These are phyloP conservation scores for Solanum megistacrolobum DNA, from an alignment of 257 asterid species.

Conservation along the genomic window DNA sequence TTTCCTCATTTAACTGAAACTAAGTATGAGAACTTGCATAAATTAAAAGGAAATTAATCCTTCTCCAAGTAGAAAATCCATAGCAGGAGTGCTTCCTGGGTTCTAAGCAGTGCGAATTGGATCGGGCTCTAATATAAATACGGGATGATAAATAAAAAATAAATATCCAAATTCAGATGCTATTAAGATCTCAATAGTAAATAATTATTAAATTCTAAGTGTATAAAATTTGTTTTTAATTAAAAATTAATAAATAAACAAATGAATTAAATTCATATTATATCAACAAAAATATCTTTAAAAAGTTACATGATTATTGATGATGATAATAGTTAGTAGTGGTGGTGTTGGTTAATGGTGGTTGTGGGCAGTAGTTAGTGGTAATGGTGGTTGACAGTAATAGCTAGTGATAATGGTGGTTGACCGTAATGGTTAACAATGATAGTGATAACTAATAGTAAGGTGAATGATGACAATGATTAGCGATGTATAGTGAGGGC, in stretches of 20 bases:
- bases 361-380: neutral
- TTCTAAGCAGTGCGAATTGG: neutral
- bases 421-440: neutral
- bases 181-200: too few species aligned
- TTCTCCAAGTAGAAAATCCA: neutral
- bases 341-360: neutral
- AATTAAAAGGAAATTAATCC: neutral
- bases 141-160: neutral
- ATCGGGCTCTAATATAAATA: too few species aligned
- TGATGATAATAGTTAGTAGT: neutral
- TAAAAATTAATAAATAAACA: neutral
- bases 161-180: too few species aligned
- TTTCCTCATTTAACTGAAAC: neutral
- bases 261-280: neutral
- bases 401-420: neutral
- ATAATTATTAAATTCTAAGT: neutral
- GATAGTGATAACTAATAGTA: too few species aligned
- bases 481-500: neutral
- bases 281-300: too few species aligned
- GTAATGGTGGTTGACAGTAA: neutral
- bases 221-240: too few species aligned
- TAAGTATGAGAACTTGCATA: neutral
- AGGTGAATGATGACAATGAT: neutral
- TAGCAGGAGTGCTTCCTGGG: neutral
- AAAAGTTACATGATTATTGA: neutral